Evolutionary conservation across 148 eudicot genomes (phyloP), one percentile per base, ranked within the genome.

Genomic region (Dysphania ambrosioides): DNA sequence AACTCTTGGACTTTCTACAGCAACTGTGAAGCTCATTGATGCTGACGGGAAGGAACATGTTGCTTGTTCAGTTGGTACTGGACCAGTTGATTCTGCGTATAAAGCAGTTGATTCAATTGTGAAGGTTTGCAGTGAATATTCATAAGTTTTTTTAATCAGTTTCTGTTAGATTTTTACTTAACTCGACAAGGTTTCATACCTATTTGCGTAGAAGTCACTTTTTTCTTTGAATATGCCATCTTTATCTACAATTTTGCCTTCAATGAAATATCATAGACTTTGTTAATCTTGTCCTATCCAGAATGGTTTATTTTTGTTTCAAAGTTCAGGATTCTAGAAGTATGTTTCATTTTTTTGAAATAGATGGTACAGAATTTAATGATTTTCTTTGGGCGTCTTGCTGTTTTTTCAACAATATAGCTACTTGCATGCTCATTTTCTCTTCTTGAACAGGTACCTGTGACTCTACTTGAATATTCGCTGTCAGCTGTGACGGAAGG

Each of bases 31-130:
- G 84, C 88, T 95, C 29, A 65, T 82, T 72, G 91, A 86, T 86
- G 85, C 86, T 62, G 85, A 90, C 27, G 98, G 98, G 29, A 77
- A 71, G 38, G 96, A 90, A 76, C 87, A 86, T 81, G 78, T 87
- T 78, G 86, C 87, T 59, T 88, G 98, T 76, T 87, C 96, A 56
- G 87, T 84, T 53, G 98, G 98, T 71, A 91, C 96, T 30, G 97
- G 97, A 34, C 97, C 98, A 42, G 93, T 95, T 85, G 97, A 95
- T 80, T 85, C 98, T 70, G 97, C 98, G 53, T 95, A 95, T 81
- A 92, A 88, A 86, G 98, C 98, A 55, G 82, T 95, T 78, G 96
- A 92, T 83, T 82, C 80, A 71, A 85, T 92, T 79, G 96, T 86
- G 64, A 85, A 94, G 98, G 98, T 91, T 66, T 74, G 83, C 21